Percentiles rank a stretch among this genome's conserved stretches.
These are phyloP conservation scores for Penicillium canescens DNA, from an alignment of 495 filamentous ascomycete genomes.

Conservation along the genomic window DNA sequence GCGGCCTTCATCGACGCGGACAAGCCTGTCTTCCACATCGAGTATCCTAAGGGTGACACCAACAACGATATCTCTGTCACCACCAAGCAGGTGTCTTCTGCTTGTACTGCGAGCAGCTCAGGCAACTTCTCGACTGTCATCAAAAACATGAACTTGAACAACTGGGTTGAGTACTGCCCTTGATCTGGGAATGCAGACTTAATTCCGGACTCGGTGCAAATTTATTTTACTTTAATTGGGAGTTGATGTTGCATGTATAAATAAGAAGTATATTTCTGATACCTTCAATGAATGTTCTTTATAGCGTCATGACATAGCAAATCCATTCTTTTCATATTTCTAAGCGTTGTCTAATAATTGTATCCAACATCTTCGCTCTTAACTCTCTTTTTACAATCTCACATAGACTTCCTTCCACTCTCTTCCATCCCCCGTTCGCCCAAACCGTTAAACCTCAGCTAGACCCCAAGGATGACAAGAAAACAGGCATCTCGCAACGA, in stretches of 20 bases:
- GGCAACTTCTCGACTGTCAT: conserved; percentile 62
- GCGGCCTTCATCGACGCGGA: conserved; percentile 53
- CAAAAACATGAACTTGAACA: conserved; percentile 62
- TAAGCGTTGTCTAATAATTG: no score
- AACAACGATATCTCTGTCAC: conserved; percentile 39
- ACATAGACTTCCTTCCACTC: no score
- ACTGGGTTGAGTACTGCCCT: conserved; percentile 56
- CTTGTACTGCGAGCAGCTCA: conserved; percentile 37
- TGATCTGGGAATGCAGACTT: not conserved
- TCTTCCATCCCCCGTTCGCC: no score
- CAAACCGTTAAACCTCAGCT: no score
- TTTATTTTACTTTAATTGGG: not conserved
- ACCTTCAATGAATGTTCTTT: no score
- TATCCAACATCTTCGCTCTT: no score
- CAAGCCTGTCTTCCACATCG: conserved; percentile 76
- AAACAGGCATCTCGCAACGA: not conserved
- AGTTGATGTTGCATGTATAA: conserved; percentile 12
- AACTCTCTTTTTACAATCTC: no score
- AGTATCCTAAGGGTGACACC: conserved; percentile 56
- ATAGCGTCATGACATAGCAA: no score
- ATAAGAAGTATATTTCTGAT: not conserved
- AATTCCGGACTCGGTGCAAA: not conserved
- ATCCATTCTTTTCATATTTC: no score
- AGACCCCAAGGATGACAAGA: not conserved
- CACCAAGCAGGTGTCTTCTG: conserved; percentile 23